Conservation (phyloP, 73 alveolate genomes). For the Stentor coeruleus region DNA sequence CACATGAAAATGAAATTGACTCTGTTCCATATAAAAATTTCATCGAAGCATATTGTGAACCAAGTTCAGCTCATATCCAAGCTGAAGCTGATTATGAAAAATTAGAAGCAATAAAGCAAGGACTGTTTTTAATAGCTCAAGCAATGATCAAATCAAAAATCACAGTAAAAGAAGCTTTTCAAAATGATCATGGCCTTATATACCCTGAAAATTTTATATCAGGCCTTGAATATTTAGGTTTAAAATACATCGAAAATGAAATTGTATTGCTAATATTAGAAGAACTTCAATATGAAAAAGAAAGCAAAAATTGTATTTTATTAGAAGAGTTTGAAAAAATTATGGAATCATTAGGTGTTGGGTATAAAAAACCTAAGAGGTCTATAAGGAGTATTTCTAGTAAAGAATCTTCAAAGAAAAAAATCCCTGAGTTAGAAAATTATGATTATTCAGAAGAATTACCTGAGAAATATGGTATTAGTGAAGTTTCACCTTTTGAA, state of each 20-base stretch:
- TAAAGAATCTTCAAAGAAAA: not conserved
- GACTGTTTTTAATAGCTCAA: not conserved
- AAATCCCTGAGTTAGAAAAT: conserved; percentile 17
- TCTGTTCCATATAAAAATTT: conserved; percentile 24
- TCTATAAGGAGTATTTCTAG: conserved; percentile 1
- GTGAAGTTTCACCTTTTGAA: conserved; percentile 17
- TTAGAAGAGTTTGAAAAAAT: conserved; percentile 37
- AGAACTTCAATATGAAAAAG: conserved; percentile 31
- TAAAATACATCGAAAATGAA: not conserved
- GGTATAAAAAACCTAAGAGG: conserved; percentile 25
- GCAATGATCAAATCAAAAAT: not conserved
- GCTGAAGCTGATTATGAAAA: not conserved
- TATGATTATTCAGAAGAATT: conserved; percentile 29
- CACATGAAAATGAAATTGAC: not conserved
- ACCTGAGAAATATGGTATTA: conserved; percentile 13
- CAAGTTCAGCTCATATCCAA: too few relatives aligned
- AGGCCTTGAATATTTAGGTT: not conserved
- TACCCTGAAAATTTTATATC: not conserved
- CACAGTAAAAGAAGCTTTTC: conserved; percentile 23
- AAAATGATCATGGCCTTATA: not conserved
- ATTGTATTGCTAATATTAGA: conserved; percentile 20
- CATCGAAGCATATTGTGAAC: conserved; percentile 10
- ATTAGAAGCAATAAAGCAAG: not conserved
- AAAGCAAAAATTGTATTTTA: conserved; percentile 38
- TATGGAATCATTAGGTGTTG: conserved; percentile 32